These are phyloP conservation scores for Suhomyces terraborum DNA, from an alignment of 1,139 yeast species.

Conservation along the genomic window DNA sequence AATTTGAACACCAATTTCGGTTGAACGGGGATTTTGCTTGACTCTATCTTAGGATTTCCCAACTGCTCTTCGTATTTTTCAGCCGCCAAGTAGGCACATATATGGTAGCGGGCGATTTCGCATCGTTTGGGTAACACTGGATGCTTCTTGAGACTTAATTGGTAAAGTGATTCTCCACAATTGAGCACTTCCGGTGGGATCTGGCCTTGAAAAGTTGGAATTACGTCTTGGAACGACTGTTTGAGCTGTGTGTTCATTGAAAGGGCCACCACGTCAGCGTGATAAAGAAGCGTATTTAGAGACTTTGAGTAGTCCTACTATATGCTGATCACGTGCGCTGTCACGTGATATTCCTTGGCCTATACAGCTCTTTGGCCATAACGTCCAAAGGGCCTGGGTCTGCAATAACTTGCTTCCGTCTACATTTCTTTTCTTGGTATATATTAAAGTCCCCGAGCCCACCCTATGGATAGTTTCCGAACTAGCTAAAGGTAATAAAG, in stretches of 20 bases:
- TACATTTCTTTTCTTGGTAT: no score
- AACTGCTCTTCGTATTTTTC: slow-evolving; percentile 49
- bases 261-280: no score
- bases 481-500: not conserved
- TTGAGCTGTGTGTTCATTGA: slow-evolving; percentile 26
- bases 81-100: slow-evolving; percentile 63
- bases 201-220: slow-evolving; percentile 52
- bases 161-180: slow-evolving; percentile 54
- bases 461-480: not conserved
- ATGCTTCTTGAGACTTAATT: slow-evolving; percentile 51
- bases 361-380: no score
- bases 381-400: no score
- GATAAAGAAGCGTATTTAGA: no score
- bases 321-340: not conserved
- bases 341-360: no score
- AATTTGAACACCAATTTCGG: slow-evolving; percentile 45
- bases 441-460: slow-evolving; percentile 1
- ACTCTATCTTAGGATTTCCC: slow-evolving; percentile 48
- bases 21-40: slow-evolving; percentile 58
- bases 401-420: no score
- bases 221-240: slow-evolving; percentile 45
- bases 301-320: no score
- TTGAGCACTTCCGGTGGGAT: slow-evolving; percentile 49
- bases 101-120: slow-evolving; percentile 65
- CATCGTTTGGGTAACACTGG: slow-evolving; percentile 49